These are phyloP conservation scores for Phytopythium cucurbitacearum DNA, from an alignment of 352 stramenopile species.

Conservation along the genomic window DNA sequence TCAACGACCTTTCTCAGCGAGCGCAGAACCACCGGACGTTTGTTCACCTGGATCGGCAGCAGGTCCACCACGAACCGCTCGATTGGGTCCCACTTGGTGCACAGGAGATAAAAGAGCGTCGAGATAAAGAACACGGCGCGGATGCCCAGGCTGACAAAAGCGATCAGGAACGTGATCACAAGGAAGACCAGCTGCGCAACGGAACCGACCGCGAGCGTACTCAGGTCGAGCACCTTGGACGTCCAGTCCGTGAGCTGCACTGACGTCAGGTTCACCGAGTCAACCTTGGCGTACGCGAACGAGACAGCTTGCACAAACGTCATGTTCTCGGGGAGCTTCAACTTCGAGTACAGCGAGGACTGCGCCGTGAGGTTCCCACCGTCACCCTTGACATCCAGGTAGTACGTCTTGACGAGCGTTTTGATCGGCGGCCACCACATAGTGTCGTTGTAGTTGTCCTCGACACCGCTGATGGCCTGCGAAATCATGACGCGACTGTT, in stretches of 20 bases:
- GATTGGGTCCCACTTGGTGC: slow-evolving; percentile 85
- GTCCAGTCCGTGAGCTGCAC: slow-evolving; percentile 86
- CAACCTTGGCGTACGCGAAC: slow-evolving; percentile 79
- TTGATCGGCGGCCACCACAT: slow-evolving; percentile 88
- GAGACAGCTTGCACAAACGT: slow-evolving; percentile 70
- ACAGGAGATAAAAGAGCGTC: slow-evolving; percentile 84
- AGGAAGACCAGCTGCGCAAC: slow-evolving; percentile 79
- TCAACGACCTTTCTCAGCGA: slow-evolving; percentile 81
- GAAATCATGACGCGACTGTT: slow-evolving; percentile 82
- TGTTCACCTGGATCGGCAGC: slow-evolving; percentile 69
- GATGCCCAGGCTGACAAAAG: slow-evolving; percentile 83
- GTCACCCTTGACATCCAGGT: slow-evolving; percentile 58
- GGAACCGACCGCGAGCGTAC: slow-evolving; percentile 75
- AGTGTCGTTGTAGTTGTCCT: slow-evolving; percentile 86
- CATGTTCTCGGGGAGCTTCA: slow-evolving; percentile 78
- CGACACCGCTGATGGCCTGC: slow-evolving; percentile 67
- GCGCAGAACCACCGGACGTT: slow-evolving; percentile 59
- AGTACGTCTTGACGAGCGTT: slow-evolving; percentile 80
- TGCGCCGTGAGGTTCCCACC: slow-evolving; percentile 50
- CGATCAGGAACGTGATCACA: slow-evolving; percentile 71
- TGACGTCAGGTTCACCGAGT: slow-evolving; percentile 81
- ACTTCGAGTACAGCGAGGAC: slow-evolving; percentile 38
- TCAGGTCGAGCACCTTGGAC: slow-evolving; percentile 79
- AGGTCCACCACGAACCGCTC: slow-evolving; percentile 78
- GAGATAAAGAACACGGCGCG: slow-evolving; percentile 87